Percentiles rank a stretch among this genome's conserved stretches.
Evolutionary conservation across 768 basidiomycete species (phyloP).

Genomic region (Mycena galopus): DNA sequence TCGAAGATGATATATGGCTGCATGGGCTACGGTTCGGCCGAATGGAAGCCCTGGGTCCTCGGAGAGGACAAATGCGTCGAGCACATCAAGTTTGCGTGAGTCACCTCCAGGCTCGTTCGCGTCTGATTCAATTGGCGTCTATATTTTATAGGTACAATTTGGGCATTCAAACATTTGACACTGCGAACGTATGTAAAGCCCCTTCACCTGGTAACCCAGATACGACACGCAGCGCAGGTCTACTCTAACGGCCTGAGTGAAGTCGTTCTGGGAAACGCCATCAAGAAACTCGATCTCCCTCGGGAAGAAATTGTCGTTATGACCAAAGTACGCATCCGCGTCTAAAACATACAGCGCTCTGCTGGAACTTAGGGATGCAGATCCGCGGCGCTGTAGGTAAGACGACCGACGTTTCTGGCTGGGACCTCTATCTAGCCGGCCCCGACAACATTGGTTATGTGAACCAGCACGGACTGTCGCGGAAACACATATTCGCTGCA

Average conservation of each 20-base stretch:
- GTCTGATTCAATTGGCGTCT: too few relatives aligned
- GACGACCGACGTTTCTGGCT: constrained; percentile 26
- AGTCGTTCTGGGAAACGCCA: constrained; percentile 75
- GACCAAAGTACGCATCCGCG: constrained; percentile 64
- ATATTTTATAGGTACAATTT: constrained; percentile 56
- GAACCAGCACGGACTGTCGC: constrained; percentile 62
- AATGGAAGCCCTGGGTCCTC: constrained; percentile 47
- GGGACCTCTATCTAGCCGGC: constrained; percentile 22
- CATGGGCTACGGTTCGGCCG: constrained; percentile 37
- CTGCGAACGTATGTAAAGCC: constrained; percentile 59
- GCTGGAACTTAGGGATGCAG: constrained; percentile 43
- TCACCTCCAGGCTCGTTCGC: too few relatives aligned
- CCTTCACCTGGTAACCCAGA: too few relatives aligned
- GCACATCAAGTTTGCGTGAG: constrained; percentile 48
- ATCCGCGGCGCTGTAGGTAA: constrained; percentile 48
- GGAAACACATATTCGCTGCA: constrained; percentile 79
- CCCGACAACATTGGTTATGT: constrained; percentile 62
- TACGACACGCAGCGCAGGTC: constrained; percentile 55
- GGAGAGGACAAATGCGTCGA: constrained; percentile 48
- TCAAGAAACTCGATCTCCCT: constrained; percentile 75
- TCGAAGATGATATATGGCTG: constrained; percentile 38
- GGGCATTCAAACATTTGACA: constrained; percentile 75
- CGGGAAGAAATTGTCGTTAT: constrained; percentile 83
- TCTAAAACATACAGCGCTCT: background rate
- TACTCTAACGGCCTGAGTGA: constrained; percentile 79